Evolutionary conservation across 2,329 filamentous ascomycete species (phyloP), one percentile per base, ranked within the genome.

Genomic region (Fusarium sp.): DNA sequence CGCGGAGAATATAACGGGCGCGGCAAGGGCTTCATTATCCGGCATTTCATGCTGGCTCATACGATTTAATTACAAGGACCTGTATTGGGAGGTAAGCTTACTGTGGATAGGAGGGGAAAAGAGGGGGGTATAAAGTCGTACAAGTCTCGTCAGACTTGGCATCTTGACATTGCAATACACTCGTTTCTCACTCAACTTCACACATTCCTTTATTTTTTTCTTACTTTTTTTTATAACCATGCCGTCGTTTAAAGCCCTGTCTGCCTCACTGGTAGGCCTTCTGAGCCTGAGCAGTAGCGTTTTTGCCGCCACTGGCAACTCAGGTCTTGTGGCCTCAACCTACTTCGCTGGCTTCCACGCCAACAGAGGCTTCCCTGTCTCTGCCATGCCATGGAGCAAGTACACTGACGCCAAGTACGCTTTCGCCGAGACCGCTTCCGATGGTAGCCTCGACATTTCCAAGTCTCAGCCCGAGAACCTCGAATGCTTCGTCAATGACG

Each of bases 261-360:
- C 53, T n/a, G 67, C 62, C 33, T 54, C 51, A 3, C 26, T 54
- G n/a, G 28, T 69, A 23, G 68, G 65, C 53, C 45, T 69, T 26
- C 15, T 71, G 33, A 49, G 60, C 51, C 46, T 71, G 1, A 52
- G 34, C 2, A 31, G 53, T 26, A 47, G 18, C 46, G 56, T 12
- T 4, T 13, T 42, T 3, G 11, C 44, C 18, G 11, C 44, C 18
- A 8, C 18, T 4, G 9, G 30, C 6, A 23, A 37, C 12, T 52
- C 53, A 8, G 18, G 30, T 6, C 57, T 71, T 3, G 70, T 72
- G 1, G 64, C 70, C 5, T 72, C 70, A 2, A 72, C 70, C 10
- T 72, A 72, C 26, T 71, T 71, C 31, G 70, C 70, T 9, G 70
- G 70, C 20, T 72, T 71, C 56, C 70, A 72, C 38, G 46, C 70